These are phyloP conservation scores for Boechera retrofracta DNA, from an alignment of 345 rosid species.

Conservation along the genomic window DNA sequence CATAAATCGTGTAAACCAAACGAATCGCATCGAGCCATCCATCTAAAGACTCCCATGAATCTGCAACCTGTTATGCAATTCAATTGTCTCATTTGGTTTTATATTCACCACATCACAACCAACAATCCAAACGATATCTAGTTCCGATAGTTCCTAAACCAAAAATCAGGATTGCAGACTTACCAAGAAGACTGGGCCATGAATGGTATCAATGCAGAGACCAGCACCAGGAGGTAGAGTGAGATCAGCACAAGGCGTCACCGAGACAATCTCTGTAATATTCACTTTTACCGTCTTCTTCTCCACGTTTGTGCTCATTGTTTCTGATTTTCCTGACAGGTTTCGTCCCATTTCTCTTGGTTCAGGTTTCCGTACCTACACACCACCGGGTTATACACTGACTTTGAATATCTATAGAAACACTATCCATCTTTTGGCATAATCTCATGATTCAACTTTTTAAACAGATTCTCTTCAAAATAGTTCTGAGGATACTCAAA, in stretches of 20 bases:
- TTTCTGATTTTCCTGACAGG: slow-evolving; percentile 62
- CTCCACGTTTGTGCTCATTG: slow-evolving; percentile 49
- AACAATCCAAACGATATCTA: background rate
- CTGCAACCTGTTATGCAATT: slow-evolving; percentile 73
- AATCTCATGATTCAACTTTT: slow-evolving; percentile 3
- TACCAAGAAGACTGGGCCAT: slow-evolving; percentile 85
- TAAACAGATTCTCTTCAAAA: background rate
- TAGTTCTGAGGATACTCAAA: slow-evolving; percentile 4
- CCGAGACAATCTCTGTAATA: slow-evolving; percentile 80
- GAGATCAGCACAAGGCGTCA: slow-evolving; percentile 87
- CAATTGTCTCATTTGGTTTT: background rate
- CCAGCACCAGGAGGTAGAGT: slow-evolving; percentile 98
- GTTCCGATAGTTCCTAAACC: background rate
- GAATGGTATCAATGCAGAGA: slow-evolving; percentile 82
- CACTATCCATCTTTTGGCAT: background rate
- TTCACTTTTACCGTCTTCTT: slow-evolving; percentile 67
- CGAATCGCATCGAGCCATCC: slow-evolving; percentile 99
- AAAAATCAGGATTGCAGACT: slow-evolving; percentile 13
- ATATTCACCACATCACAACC: slow-evolving; percentile 15
- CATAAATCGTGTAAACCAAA: slow-evolving; percentile 85
- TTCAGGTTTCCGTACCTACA: slow-evolving; percentile 63
- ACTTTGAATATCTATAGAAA: slow-evolving; percentile 1
- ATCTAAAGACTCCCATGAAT: slow-evolving; percentile 91
- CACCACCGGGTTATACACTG: background rate
- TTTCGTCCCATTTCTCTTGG: slow-evolving; percentile 60